A percentile compares a stretch with the other conserved stretches of the same genome.
Evolutionary conservation across 495 filamentous ascomycete species (phyloP).

Genomic region (Ramalina intermedia): DNA sequence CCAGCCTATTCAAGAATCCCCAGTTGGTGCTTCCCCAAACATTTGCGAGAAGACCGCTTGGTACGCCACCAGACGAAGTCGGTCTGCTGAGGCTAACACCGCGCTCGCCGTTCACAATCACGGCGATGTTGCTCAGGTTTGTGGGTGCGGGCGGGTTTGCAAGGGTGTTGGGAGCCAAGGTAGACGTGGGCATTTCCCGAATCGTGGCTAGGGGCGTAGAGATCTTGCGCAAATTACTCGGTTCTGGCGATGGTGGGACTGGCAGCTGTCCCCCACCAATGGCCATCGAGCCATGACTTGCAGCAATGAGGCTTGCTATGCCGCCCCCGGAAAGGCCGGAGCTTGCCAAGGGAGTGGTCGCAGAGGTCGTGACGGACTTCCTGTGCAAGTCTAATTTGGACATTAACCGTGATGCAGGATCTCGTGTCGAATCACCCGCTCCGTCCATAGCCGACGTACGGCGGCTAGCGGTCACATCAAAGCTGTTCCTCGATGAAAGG

Average conservation of each 20-base stretch:
- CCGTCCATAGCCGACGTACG: constrained; percentile 34
- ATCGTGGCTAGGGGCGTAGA: constrained; percentile 16
- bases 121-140: constrained; percentile 74
- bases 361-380: constrained; percentile 44
- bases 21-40: constrained; percentile 81
- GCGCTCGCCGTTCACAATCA: constrained; percentile 65
- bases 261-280: constrained; percentile 30
- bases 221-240: constrained; percentile 11
- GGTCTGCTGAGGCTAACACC: constrained; percentile 43
- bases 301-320: constrained; percentile 78
- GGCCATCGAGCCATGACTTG: constrained; percentile 65
- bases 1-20: constrained; percentile 57
- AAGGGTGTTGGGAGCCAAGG: constrained; percentile 68
- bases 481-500: constrained; percentile 44
- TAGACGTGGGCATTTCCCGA: constrained; percentile 38
- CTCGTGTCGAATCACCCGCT: constrained; percentile 50
- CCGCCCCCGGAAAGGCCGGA: constrained; percentile 39
- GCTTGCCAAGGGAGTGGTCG: constrained; percentile 24
- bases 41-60: constrained; percentile 77
- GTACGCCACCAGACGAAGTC: constrained; percentile 54
- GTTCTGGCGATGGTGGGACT: constrained; percentile 21
- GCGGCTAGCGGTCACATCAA: constrained; percentile 42
- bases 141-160: constrained; percentile 76
- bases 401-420: constrained; percentile 76
- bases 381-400: constrained; percentile 85